Evolutionary conservation across 2,329 filamentous ascomycete genomes (phyloP), one percentile per base, ranked within the genome.

Genomic region (Pseudocercospora pini-densiflorae): DNA sequence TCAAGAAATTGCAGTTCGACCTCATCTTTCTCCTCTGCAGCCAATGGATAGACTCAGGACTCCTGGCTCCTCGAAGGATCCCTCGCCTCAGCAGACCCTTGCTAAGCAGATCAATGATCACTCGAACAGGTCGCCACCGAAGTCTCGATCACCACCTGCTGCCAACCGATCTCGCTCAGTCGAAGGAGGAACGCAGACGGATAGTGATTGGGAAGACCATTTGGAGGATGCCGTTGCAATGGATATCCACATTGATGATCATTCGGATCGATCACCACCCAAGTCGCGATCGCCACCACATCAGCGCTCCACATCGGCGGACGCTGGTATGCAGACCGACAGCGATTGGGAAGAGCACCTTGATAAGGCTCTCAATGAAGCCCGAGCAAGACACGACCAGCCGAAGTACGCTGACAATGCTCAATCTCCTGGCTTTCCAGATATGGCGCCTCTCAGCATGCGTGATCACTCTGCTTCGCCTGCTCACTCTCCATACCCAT

Each of bases 11-110:
- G 23, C 51, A n/a, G 51, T 55, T 1, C 51, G 51, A 31, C 51
- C 51, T 29, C 51, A 55, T 55, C 49, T 66, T 10, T 66, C 64
- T 6, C 64, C 64, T 33, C 58, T 66, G 21, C 64, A 66, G 57
- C 61, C 61, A 29, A 66, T 61, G 64, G 59, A 61, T 14, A 61
- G 63, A 21, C 43, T 58, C 6, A 55, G 27, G 51, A 29, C 24
- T 55, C 23, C 51, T n/a, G 16, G 23, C 3, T 55, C 51, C 14
- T 55, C 51, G 6, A 55, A 55, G 27, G 51, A 55, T n/a, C 51
- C 51, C 6, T 55, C 51, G 14, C 51, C 51, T 2, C 51, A 55
- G 24, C 51, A 55, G 51, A 55, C 51, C n/a, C 3, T 55, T 3
- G 51, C 27, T 3, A 24, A n/a, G 23, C 21, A 55, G 8, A 27